Evolutionary conservation across 306 rosid species (phyloP), one percentile per base, ranked within the genome.

Genomic region (Vachellia pachyceras): DNA sequence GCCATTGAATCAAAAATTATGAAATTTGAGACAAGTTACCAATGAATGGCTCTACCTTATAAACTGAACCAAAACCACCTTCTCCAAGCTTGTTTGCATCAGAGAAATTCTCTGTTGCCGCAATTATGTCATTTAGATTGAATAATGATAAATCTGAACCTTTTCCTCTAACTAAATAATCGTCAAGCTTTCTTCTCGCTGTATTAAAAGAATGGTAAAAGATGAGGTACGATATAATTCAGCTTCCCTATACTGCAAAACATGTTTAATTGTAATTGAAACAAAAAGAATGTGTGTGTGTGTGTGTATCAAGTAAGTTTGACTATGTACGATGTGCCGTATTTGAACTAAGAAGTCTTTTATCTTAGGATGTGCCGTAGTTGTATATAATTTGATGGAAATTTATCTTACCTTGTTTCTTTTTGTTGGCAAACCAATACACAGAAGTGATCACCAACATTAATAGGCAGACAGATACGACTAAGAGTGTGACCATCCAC

Each of bases 71-170:
- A 57, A 57, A 57, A 57, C 35, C 64, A 57, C 64, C 64, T 9
- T 57, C 35, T 57, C 35, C 64, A 57, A 57, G 64, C 35, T 57
- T 57, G 29, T 57, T 57, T 10, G 10, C 52, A 18, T 4, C 13
- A 29, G 90, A 82, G 50, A 91, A 91, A 71, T 79, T 81, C 35
- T 86, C 55, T 2, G 92, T 91, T 44, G 95, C 92, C 18, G 61
- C 77, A 75, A 77, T 82, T 66, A 89, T 79, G 7, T 82, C 33
- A 65, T 69, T 79, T 37, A 84, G 78, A 35, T 80, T 74, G 72
- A 82, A 89, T 55, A 84, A 83, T 11, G 85, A 87, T 37, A 89
- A 73, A 22, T 86, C 84, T 22, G 84, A 79, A 63, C 60, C 70
- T 13, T 65, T 41, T 5, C 47, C 12, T 44, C 25, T n/a, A 76